A percentile compares a stretch with the other conserved stretches of the same genome.
Conservation (phyloP, 179 eudicot genomes). For the Pouteria campechiana region DNA sequence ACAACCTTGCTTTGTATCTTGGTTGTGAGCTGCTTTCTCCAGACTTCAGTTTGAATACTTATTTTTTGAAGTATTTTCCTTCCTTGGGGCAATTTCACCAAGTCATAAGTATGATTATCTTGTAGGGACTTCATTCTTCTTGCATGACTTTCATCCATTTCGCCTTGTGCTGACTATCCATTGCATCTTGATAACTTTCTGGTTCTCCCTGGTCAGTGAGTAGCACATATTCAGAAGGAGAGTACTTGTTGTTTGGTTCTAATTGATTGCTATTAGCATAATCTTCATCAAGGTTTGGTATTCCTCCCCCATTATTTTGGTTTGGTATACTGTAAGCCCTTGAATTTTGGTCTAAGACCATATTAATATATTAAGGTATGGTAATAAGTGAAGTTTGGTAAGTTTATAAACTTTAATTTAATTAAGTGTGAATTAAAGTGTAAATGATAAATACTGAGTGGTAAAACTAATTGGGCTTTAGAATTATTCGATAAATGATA, state of each 20-base stretch:
- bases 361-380: too few relatives aligned
- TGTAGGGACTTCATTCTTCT: constrained; percentile 3
- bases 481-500: too few relatives aligned
- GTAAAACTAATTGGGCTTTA: too few relatives aligned
- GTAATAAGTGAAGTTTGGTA: too few relatives aligned
- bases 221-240: not conserved
- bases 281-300: too few relatives aligned
- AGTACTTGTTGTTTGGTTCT: not conserved
- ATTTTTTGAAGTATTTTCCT: not conserved
- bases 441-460: too few relatives aligned
- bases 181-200: not conserved
- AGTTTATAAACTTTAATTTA: too few relatives aligned
- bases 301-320: too few relatives aligned
- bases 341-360: too few relatives aligned
- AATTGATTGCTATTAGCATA: too few relatives aligned
- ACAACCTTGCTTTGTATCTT: constrained; percentile 1
- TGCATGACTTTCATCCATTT: not conserved
- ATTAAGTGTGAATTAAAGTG: too few relatives aligned
- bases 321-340: too few relatives aligned
- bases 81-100: not conserved
- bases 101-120: not conserved
- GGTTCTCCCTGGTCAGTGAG: not conserved
- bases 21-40: not conserved
- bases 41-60: not conserved
- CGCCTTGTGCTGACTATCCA: not conserved